Percentiles rank a stretch among this genome's conserved stretches.
phyloP scores from a whole-genome alignment of 73 alveolate species.

The Paramecium sonneborni region DNA sequence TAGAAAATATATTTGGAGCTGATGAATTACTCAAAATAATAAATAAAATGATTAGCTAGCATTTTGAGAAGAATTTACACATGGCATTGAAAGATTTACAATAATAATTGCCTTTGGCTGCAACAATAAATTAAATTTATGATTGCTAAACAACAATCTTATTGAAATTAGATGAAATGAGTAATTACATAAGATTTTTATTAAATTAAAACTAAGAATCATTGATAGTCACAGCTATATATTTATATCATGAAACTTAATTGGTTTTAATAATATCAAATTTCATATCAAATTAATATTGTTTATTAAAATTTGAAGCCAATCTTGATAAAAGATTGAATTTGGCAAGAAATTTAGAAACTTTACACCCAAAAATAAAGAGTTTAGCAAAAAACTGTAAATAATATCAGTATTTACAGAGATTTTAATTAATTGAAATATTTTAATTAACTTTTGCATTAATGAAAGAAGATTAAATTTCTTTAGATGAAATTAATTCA shows the following conservation, averaged over 20 bases:
- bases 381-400: background rate
- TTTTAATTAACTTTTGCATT: background rate
- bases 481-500: background rate
- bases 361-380: background rate
- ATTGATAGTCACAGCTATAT: background rate
- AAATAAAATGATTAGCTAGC: background rate
- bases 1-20: background rate
- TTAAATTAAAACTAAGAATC: background rate
- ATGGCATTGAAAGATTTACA: background rate
- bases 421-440: conserved; percentile 11
- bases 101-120: background rate
- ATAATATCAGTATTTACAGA: background rate
- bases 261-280: background rate
- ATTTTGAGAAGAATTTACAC: background rate
- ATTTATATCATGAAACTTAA: background rate
- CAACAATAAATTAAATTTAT: background rate
- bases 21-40: background rate
- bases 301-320: background rate
- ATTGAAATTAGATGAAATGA: background rate
- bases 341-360: background rate
- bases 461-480: background rate
- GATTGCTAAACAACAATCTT: background rate
- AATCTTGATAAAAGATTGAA: background rate
- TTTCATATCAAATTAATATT: background rate
- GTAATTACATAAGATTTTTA: background rate